Conservation (phyloP, 2,329 filamentous ascomycete species). For the Xylariaceae sp. region DNA sequence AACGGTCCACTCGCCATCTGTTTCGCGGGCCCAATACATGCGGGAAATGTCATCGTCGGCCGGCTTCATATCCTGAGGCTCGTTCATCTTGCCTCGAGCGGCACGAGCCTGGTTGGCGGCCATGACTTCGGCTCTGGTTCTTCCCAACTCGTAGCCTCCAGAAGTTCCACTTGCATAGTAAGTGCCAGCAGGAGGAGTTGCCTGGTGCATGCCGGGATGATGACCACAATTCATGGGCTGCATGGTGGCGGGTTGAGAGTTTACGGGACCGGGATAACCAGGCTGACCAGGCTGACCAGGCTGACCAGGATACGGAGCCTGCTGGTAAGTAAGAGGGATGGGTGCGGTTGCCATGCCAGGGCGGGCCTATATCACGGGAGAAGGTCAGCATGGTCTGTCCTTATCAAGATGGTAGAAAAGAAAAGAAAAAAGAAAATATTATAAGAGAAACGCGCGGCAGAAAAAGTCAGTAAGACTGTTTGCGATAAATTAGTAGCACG, state of each 20-base stretch:
- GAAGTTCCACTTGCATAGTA: slow-evolving; percentile 11
- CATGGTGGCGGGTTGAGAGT: slow-evolving; percentile 5
- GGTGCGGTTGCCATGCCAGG: slow-evolving; percentile 22
- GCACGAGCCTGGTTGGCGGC: slow-evolving; percentile 45
- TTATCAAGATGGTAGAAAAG: neutral
- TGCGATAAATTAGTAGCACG: neutral
- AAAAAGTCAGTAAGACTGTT: neutral
- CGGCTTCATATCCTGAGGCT: slow-evolving; percentile 59
- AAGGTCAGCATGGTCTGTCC: slow-evolving; percentile 20
- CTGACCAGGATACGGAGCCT: slow-evolving; percentile 9
- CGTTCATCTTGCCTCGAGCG: slow-evolving; percentile 44
- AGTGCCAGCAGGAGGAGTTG: slow-evolving; percentile 6
- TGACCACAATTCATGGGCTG: slow-evolving; percentile 9
- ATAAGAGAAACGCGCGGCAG: neutral
- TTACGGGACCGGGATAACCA: neutral
- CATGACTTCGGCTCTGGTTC: slow-evolving; percentile 43
- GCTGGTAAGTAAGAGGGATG: slow-evolving; percentile 21
- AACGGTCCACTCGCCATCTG: slow-evolving; percentile 55
- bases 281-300: slow-evolving; percentile 6
- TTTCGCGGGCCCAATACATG: slow-evolving; percentile 57
- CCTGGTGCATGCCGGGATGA: slow-evolving; percentile 6
- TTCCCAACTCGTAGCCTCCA: slow-evolving; percentile 35
- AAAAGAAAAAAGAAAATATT: neutral
- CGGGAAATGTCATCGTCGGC: slow-evolving; percentile 54
- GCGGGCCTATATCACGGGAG: slow-evolving; percentile 18